Evolutionary conservation across 2,329 filamentous ascomycete species (phyloP).

Genomic region (Emergomyces pasteurianus): DNA sequence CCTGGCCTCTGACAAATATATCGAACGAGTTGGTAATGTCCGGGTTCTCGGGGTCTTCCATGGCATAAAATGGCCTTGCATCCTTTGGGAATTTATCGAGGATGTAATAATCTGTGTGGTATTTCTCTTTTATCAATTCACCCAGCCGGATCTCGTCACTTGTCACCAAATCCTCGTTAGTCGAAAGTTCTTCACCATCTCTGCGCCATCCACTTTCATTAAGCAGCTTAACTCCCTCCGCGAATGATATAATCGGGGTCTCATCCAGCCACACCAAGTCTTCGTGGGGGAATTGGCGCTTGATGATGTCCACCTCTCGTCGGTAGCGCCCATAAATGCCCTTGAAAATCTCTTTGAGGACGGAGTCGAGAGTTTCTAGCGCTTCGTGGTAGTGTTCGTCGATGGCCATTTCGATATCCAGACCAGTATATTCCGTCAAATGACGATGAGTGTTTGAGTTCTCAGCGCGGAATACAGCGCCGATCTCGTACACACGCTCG

Average conservation of each 20-base stretch:
- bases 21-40: conserved; percentile 80
- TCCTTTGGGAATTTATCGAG: conserved; percentile 83
- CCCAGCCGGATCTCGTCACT: conserved; percentile 79
- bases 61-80: conserved; percentile 83
- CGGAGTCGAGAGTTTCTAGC: conserved; percentile 62
- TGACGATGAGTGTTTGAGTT: conserved; percentile 94
- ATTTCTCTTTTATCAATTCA: conserved; percentile 73
- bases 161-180: conserved; percentile 71
- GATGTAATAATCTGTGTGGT: conserved; percentile 81
- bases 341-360: conserved; percentile 68
- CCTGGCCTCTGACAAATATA: conserved; percentile 85
- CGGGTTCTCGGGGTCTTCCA: conserved; percentile 63
- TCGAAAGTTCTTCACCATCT: conserved; percentile 61
- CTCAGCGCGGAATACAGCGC: conserved; percentile 83
- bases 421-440: conserved; percentile 84
- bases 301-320: conserved; percentile 65
- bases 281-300: conserved; percentile 72
- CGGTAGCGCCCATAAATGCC: conserved; percentile 57
- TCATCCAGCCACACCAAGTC: conserved; percentile 79
- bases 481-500: conserved; percentile 77
- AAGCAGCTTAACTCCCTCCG: conserved; percentile 67
- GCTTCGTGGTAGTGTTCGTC: conserved; percentile 84
- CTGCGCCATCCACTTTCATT: conserved; percentile 67
- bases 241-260: conserved; percentile 70
- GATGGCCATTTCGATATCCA: conserved; percentile 88